phyloP scores from a whole-genome alignment of 345 rosid species.

The Alliaria petiolata region DNA sequence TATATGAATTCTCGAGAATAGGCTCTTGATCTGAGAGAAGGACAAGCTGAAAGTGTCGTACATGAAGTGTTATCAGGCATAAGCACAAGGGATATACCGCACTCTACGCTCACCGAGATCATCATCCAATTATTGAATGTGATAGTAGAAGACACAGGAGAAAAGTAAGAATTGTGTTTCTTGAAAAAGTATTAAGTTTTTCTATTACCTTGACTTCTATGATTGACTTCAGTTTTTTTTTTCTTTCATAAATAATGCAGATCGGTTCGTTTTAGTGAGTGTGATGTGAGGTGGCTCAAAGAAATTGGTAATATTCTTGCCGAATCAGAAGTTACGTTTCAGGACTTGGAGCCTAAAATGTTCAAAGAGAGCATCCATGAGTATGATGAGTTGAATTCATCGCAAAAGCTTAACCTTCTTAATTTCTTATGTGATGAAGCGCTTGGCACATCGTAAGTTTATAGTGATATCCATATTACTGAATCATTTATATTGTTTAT shows the following conservation, averaged over 20 bases:
- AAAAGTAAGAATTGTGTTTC: slow-evolving; percentile 39
- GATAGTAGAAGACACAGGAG: slow-evolving; percentile 48
- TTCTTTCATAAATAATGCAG: slow-evolving; percentile 31
- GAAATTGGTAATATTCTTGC: slow-evolving; percentile 43
- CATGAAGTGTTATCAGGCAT: slow-evolving; percentile 54
- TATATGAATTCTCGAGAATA: slow-evolving; percentile 20
- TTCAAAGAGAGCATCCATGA: slow-evolving; percentile 34
- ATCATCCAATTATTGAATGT: slow-evolving; percentile 54
- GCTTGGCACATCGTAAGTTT: slow-evolving; percentile 56
- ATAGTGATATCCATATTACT: background rate
- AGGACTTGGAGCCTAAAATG: slow-evolving; percentile 35
- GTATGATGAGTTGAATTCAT: slow-evolving; percentile 39
- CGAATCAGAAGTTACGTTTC: slow-evolving; percentile 33
- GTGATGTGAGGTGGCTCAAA: slow-evolving; percentile 55
- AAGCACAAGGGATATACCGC: slow-evolving; percentile 45
- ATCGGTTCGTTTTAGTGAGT: slow-evolving; percentile 38
- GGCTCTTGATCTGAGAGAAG: slow-evolving; percentile 72
- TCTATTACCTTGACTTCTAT: background rate
- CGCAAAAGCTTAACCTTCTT: slow-evolving; percentile 49
- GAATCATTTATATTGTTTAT: too few relatives aligned
- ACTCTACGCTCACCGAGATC: slow-evolving; percentile 48
- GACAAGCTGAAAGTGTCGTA: slow-evolving; percentile 62
- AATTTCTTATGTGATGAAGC: slow-evolving; percentile 66
- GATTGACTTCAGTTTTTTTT: slow-evolving; percentile 7
- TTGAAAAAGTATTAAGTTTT: background rate